phyloP scores from a whole-genome alignment of 2,329 filamentous ascomycete genomes.

The Fusarium neocosmosporiellum region DNA sequence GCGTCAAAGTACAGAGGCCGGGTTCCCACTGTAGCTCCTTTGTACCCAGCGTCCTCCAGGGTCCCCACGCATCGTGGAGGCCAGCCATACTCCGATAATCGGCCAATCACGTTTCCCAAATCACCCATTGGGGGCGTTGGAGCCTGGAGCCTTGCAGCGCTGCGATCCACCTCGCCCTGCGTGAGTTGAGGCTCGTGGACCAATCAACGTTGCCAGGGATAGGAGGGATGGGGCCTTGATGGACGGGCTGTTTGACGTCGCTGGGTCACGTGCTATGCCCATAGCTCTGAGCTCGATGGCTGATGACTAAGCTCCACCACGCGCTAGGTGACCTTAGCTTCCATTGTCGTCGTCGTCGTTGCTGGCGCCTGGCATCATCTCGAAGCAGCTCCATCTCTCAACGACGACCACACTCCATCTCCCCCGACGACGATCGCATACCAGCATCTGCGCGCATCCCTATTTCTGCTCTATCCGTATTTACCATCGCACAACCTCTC shows the following conservation, averaged over 20 bases:
- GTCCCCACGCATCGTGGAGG: conserved; percentile 27
- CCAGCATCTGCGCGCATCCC: not conserved
- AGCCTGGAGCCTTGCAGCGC: conserved; percentile 29
- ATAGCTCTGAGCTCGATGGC: conserved; percentile 23
- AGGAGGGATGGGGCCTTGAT: not conserved
- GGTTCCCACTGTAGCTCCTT: conserved; percentile 24
- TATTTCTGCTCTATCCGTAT: not conserved
- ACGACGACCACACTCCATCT: conserved; percentile 17
- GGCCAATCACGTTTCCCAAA: conserved; percentile 33
- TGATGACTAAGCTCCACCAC: conserved; percentile 41
- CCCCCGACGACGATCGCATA: conserved; percentile 19
- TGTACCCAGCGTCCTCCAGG: conserved; percentile 34
- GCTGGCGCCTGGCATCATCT: conserved; percentile 44
- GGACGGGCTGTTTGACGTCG: conserved; percentile 4
- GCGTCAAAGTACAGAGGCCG: conserved; percentile 23
- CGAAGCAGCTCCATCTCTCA: conserved; percentile 42
- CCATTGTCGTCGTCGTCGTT: conserved; percentile 45
- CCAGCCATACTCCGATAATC: conserved; percentile 20
- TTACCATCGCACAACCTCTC: not conserved
- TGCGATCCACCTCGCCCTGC: conserved; percentile 26
- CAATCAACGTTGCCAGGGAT: conserved; percentile 29
- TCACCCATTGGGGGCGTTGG: conserved; percentile 17
- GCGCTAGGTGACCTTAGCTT: conserved; percentile 39
- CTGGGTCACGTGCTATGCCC: conserved; percentile 29
- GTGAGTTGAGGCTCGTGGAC: conserved; percentile 1